Base-by-base conservation (phyloP, 768 basidiomycete genomes). In the Termitomyces sp. region DNA sequence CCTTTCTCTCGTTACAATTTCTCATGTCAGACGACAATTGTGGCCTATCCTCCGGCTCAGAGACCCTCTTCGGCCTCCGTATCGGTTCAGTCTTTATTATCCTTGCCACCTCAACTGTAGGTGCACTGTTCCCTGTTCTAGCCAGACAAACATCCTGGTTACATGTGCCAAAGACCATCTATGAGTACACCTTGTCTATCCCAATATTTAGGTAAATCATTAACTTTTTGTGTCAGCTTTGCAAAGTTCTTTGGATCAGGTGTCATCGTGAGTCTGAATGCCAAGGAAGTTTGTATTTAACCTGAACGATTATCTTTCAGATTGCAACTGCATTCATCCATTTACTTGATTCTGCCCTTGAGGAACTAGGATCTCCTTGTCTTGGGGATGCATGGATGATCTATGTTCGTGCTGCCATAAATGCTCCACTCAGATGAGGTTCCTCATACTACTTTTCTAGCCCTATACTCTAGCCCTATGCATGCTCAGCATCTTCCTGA, bases 231-330 rank as follows among this genome's bases (percentile, higher is more conserved):
- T 57, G 16, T 18, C n/a, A 90, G 88, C 50, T 91, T 93, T 69
- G 87, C 90, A 33, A 94, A 93, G 72, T 93, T 88, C 70, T 95
- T 95, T 71, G 93, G 93, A 30, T 93, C 91, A 14, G 93, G 93
- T 27, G 90, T 93, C 49, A 92, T 92, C 64, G 89, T 91, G 57
- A 65, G 87, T 36, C 22, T 43, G 58, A 5, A n/a, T 60, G 30
- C 50, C 46, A 56, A 34, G 9, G 18, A 39, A 44, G n/a, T 22
- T 3, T 4, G 44, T 57, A 34, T 30, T 24, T 27, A 26, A 40
- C 49, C 4, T 14, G 13, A 40, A 5, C 10, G 10, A 9, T 1
- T 43, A 24, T 22, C 5, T 0, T 18, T 20, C 61, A 92, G 90
- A 88, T 97, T 59, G 93, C 93, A 1, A 96, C 94, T 14, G 88